Percentiles rank a stretch among this genome's conserved stretches.
Evolutionary conservation across 2,329 filamentous ascomycete species (phyloP).

Genomic region (Fusarium hostae): DNA sequence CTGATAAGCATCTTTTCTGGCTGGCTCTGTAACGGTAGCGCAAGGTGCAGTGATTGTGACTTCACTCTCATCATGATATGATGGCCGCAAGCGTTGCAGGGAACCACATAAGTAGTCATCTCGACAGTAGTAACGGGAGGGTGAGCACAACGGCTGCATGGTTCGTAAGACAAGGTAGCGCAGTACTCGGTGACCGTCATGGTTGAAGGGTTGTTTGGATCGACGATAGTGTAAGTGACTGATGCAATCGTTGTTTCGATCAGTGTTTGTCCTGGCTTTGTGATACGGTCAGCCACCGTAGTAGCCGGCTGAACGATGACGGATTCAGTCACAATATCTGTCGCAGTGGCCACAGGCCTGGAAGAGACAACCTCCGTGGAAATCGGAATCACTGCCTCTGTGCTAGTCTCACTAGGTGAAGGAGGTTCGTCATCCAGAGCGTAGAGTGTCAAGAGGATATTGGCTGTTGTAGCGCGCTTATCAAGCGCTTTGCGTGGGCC

Average conservation of each 20-base stretch:
- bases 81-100: not conserved
- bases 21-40: accelerated
- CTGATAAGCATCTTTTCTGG: accelerated
- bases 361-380: accelerated
- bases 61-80: not conserved
- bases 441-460: not conserved
- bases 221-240: not conserved
- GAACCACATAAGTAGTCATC: not conserved
- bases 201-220: not conserved
- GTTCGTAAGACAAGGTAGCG: not conserved
- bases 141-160: not conserved
- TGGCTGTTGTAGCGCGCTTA: not conserved
- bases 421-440: not conserved
- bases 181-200: not conserved
- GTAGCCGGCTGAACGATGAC: accelerated
- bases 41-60: not conserved
- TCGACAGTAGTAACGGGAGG: not conserved
- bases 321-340: accelerated
- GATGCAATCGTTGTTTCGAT: not conserved
- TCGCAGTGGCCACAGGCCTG: accelerated
- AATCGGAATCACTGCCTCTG: not conserved
- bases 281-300: not conserved
- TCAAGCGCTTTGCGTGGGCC: not conserved
- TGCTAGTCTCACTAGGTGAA: accelerated
- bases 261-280: not conserved